phyloP scores from a whole-genome alignment of 1,284 basidiomycete genomes.

The Cystobasidium sp. region DNA sequence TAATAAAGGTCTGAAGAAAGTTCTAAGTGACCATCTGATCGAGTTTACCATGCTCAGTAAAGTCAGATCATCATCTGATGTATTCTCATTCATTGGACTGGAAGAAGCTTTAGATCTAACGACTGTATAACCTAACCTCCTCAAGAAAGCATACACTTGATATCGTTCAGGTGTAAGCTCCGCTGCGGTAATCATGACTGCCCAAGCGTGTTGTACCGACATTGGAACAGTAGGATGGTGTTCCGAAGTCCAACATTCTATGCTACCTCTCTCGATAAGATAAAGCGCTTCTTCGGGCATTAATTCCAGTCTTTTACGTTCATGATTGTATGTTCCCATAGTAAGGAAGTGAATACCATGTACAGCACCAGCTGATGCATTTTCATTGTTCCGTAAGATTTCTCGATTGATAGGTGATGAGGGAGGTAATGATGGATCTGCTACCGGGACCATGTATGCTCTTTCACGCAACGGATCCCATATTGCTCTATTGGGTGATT shows the following conservation, averaged over 20 bases:
- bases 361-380: conserved; percentile 58
- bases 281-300: conserved; percentile 94
- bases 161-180: conserved; percentile 80
- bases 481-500: conserved; percentile 50
- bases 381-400: background rate
- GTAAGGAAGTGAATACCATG: conserved; percentile 77
- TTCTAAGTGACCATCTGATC: background rate
- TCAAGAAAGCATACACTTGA: conserved; percentile 90
- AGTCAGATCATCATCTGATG: background rate
- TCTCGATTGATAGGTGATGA: conserved; percentile 9
- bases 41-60: background rate
- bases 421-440: conserved; percentile 49
- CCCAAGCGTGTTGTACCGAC: conserved; percentile 87
- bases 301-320: conserved; percentile 73
- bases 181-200: conserved; percentile 77
- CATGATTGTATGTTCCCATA: conserved; percentile 67
- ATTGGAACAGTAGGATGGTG: conserved; percentile 60
- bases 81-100: conserved; percentile 15
- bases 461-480: conserved; percentile 49
- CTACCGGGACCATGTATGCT: conserved; percentile 56
- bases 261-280: conserved; percentile 81
- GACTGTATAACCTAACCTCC: conserved; percentile 86
- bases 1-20: background rate
- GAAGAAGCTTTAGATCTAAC: conserved; percentile 63
- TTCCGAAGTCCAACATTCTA: conserved; percentile 75